Evolutionary conservation across 2,329 filamentous ascomycete genomes (phyloP).

Genomic region (Chaetomiaceae sp.): DNA sequence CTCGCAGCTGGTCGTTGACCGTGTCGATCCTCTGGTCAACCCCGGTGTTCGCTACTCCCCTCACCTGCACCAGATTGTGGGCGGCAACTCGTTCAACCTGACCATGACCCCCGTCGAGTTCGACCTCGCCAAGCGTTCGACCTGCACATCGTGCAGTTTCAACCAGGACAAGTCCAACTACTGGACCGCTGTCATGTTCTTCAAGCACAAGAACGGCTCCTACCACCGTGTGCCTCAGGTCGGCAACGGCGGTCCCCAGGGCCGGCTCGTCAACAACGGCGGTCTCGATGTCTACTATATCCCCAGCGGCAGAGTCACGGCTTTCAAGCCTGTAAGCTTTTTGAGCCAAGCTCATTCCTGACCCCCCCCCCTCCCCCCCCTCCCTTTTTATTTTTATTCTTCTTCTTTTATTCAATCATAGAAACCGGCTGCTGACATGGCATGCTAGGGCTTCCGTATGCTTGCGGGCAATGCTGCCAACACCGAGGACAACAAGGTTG

Average conservation of each 20-base stretch:
- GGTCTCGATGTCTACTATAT: constrained; percentile 45
- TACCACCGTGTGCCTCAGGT: constrained; percentile 42
- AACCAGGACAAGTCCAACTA: constrained; percentile 44
- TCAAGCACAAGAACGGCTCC: constrained; percentile 40
- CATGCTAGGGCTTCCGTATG: constrained; percentile 44
- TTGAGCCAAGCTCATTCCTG: not conserved
- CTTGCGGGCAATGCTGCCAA: constrained; percentile 42
- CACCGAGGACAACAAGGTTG: constrained; percentile 38
- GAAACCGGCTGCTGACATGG: not conserved
- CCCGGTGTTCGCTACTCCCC: constrained; percentile 42
- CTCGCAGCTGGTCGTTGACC: constrained; percentile 45
- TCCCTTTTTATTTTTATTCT: no score
- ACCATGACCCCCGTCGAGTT: constrained; percentile 38
- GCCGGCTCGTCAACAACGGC: constrained; percentile 40
- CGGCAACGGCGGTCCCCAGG: constrained; percentile 43
- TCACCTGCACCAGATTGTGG: constrained; percentile 46
- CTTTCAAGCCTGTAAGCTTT: constrained; percentile 37
- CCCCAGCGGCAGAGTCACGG: constrained; percentile 39
- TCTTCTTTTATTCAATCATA: no score
- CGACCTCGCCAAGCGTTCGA: constrained; percentile 35
- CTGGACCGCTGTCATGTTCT: constrained; percentile 46
- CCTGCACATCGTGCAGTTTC: constrained; percentile 43
- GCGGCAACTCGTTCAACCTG: constrained; percentile 43
- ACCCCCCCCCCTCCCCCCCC: no score
- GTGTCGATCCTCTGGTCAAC: constrained; percentile 44